Evolutionary conservation across 345 rosid genomes (phyloP).

Genomic region (Litchi chinensis): DNA sequence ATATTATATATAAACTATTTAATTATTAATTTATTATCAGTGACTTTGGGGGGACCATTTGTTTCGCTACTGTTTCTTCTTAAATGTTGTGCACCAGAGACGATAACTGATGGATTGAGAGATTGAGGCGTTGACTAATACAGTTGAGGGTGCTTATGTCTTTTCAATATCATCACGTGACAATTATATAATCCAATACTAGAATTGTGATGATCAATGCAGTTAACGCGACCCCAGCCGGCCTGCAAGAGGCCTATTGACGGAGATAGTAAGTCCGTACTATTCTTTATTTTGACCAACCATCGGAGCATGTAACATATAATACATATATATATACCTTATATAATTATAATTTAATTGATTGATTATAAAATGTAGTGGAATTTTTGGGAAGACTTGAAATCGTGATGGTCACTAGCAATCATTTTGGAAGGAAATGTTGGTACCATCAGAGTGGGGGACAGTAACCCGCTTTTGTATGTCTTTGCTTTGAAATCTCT

Average conservation of each 20-base stretch:
- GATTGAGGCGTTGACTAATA: slow-evolving; percentile 26
- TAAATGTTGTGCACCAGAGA: slow-evolving; percentile 24
- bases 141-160: slow-evolving; percentile 18
- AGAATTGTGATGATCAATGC: background rate
- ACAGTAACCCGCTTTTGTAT: background rate
- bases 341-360: no score
- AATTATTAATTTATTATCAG: background rate
- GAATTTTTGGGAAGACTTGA: background rate
- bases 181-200: background rate
- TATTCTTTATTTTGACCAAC: background rate
- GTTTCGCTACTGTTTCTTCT: slow-evolving; percentile 3
- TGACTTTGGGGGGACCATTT: slow-evolving; percentile 25
- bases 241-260: slow-evolving; percentile 10
- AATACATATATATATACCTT: background rate
- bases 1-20: background rate
- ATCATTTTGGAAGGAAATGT: slow-evolving; percentile 4
- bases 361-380: background rate
- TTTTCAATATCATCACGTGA: background rate
- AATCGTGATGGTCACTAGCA: background rate
- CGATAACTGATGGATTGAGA: background rate
- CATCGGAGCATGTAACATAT: no score
- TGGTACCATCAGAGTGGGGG: slow-evolving; percentile 13
- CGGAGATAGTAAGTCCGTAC: slow-evolving; percentile 16
- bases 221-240: slow-evolving; percentile 17
- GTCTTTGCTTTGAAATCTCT: background rate